Evolutionary conservation across 1,139 yeast species (phyloP), one percentile per base, ranked within the genome.

Genomic region (Protomyces pachydermus): DNA sequence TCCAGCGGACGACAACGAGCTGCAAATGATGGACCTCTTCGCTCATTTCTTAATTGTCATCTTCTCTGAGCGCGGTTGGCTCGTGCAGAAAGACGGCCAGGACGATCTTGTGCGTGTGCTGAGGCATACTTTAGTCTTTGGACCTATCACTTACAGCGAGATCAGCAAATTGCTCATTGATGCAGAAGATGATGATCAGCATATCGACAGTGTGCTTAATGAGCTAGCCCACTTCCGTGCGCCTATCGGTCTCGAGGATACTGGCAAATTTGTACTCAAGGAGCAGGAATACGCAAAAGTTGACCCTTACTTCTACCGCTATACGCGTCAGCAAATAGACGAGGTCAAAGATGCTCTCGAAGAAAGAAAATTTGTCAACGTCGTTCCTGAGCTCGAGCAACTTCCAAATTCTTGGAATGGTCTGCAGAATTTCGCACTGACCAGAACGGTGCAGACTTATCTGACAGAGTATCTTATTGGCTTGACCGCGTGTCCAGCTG

Each of bases 271-370:
- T 72, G 76, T 81, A 39, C 77, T 93, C 61, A 89, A 87, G 70
- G 83, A 83, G 1, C 82, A 83, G 66, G 81, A 78, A 67, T 77
- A 79, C 63, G 76, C 75, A 3, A 77, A 80, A 48, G 79, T 91
- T 35, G 91, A 91, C 72, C 96, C 97, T 0, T 91, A 85, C 71
- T 91, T 87, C 73, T 81, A 88, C 68, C 91, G 90, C 70, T 87
- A 87, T 70, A 78, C 88, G 0, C 78, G 95, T 0, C 90, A 91
- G 69, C 85, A 84, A 63, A 82, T 91, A 66, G 97, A 91, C 65
- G 97, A 87, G 74, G 82, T 88, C 65, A 79, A 82, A 74, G 74
- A 82, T 56, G 76, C 83, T 25, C 76, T 85, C 56, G 85, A 83
- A 68, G 81, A 80, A 1, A 42, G 18, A 5, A 20, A 18, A 1